These are phyloP conservation scores for Saccharomyces hybrid DNA, from an alignment of 1,139 yeast genomes.

Conservation along the genomic window DNA sequence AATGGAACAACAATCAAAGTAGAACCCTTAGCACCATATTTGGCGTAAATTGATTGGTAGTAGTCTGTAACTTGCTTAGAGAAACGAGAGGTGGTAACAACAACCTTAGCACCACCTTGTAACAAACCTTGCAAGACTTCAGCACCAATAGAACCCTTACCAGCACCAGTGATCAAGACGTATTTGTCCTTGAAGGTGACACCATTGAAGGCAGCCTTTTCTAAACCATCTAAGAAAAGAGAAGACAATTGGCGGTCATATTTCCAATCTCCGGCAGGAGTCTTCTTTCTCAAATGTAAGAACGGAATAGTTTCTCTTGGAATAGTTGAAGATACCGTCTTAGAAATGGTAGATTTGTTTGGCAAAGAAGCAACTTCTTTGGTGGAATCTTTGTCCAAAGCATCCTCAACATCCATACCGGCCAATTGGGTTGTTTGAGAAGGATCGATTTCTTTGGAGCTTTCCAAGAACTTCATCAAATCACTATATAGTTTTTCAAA, in stretches of 20 bases:
- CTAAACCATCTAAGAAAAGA: slow-evolving; percentile 79
- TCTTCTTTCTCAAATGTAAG: slow-evolving; percentile 80
- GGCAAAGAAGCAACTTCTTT: slow-evolving; percentile 83
- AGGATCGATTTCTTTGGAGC: slow-evolving; percentile 54
- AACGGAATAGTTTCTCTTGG: slow-evolving; percentile 89
- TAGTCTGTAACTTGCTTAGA: slow-evolving; percentile 91
- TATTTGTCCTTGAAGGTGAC: slow-evolving; percentile 81
- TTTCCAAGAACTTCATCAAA: slow-evolving; percentile 64
- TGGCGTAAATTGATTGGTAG: slow-evolving; percentile 88
- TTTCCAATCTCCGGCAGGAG: slow-evolving; percentile 67
- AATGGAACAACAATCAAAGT: slow-evolving; percentile 93
- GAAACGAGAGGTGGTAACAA: slow-evolving; percentile 94
- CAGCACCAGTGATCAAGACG: slow-evolving; percentile 95
- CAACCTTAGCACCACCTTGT: slow-evolving; percentile 96
- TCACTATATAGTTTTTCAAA: slow-evolving; percentile 76
- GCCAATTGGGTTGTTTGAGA: slow-evolving; percentile 36
- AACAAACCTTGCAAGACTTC: slow-evolving; percentile 90
- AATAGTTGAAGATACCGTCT: slow-evolving; percentile 65
- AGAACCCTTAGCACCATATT: slow-evolving; percentile 88
- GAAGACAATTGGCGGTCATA: slow-evolving; percentile 77
- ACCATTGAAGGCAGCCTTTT: slow-evolving; percentile 89
- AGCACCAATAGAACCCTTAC: slow-evolving; percentile 98
- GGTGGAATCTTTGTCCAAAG: slow-evolving; percentile 52
- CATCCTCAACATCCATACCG: slow-evolving; percentile 36
- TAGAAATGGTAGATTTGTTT: slow-evolving; percentile 58